Base-by-base conservation (phyloP, 1,284 basidiomycete genomes). In the Puccinia hordei region DNA sequence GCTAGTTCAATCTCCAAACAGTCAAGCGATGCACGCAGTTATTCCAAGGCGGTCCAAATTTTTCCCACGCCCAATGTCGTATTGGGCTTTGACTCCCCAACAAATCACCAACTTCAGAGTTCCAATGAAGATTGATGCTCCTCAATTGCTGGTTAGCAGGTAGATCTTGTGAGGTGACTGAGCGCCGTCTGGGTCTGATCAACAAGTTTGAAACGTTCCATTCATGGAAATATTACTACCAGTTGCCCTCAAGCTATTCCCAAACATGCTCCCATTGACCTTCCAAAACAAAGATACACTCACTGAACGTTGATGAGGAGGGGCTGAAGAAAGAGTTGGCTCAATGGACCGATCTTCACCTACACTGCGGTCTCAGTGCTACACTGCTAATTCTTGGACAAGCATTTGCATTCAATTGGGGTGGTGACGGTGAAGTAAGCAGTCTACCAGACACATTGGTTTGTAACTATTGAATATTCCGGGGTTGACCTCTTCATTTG, bases 221-320 rank as follows among this genome's bases (percentile, higher is more conserved):
- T 98, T 98, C 88, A 98, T 98, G 93, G 97, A 99, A 86, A 86
- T 99, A 33, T 88, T 99, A n/a, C 90, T 99, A 0, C 96, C 97
- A 2, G 93, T 99, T 49, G 95, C 95, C 0, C 89, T 99, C 83
- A 97, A 96, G 86, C 87, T 99, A 72, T 99, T 99, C 90, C 96
- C 96, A 35, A 98, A 94, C 87, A 98, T 99, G 94, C 90, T 99
- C 5, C 97, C 96, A 0, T 95, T 93, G 0, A 99, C 96, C 0
- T 99, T 99, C 82, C 95, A 98, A 86, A 95, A 98, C 88, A 95
- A 98, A 86, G 81, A 95, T 99, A 83, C 90, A 94, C 72, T 95
- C 95, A 49, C 88, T 89, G 59, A 93, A 93, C 71, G 89, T 93
- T 12, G 83, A 84, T 51, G 86, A 86, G 65, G 84, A 85, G 22